phyloP scores from a whole-genome alignment of 805 yeast genomes.

The Lipomyces sp. region DNA sequence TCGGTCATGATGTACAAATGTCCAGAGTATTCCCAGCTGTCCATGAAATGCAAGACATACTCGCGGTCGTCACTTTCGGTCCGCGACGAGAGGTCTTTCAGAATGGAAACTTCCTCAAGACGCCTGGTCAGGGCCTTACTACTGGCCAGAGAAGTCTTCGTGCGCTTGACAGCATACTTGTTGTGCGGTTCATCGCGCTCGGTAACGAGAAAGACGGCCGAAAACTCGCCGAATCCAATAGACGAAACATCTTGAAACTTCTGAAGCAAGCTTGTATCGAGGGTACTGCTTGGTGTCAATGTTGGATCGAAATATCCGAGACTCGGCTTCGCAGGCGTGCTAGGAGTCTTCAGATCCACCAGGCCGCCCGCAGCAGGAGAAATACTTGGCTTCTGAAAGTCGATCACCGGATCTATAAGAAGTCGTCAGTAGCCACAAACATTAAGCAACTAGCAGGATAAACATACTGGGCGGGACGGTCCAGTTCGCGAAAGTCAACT shows the following conservation, averaged over 20 bases:
- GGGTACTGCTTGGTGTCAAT: slow-evolving; percentile 5
- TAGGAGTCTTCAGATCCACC: slow-evolving; percentile 24
- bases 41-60: slow-evolving; percentile 71
- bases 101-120: slow-evolving; percentile 71
- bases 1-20: slow-evolving; percentile 90
- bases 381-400: background rate
- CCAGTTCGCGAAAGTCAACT: background rate
- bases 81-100: slow-evolving; percentile 34
- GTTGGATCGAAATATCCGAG: slow-evolving; percentile 28
- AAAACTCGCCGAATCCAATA: slow-evolving; percentile 85
- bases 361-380: slow-evolving; percentile 15
- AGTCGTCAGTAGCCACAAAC: background rate
- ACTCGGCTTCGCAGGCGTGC: slow-evolving; percentile 30
- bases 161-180: slow-evolving; percentile 81
- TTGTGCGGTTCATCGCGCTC: slow-evolving; percentile 47
- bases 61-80: slow-evolving; percentile 63
- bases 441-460: background rate
- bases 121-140: slow-evolving; percentile 59
- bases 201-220: slow-evolving; percentile 77
- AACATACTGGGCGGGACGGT: no score
- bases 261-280: slow-evolving; percentile 47
- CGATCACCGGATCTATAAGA: slow-evolving; percentile 10
- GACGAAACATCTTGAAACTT: slow-evolving; percentile 62
- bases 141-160: slow-evolving; percentile 62
- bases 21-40: slow-evolving; percentile 75